A percentile compares a stretch with the other conserved stretches of the same genome.
phyloP scores from a whole-genome alignment of 768 basidiomycete species.

The Boletus subcaerulescens region DNA sequence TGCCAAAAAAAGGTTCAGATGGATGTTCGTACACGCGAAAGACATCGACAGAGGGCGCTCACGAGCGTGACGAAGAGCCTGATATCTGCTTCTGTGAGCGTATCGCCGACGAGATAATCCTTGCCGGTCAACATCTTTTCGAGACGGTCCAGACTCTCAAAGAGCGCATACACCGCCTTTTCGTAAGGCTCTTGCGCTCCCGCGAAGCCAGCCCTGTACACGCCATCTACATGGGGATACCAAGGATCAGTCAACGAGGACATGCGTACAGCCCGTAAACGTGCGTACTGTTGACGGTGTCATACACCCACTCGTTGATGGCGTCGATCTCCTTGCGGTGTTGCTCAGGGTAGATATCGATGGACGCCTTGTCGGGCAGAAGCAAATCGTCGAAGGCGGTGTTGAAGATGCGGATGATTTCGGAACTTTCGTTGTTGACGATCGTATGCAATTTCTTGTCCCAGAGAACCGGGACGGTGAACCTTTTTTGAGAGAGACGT shows the following conservation, averaged over 20 bases:
- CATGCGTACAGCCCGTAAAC: conserved; percentile 11
- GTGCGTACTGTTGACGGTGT: conserved; percentile 73
- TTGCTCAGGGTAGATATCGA: conserved; percentile 78
- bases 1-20: conserved; percentile 21
- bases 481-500: conserved; percentile 36
- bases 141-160: conserved; percentile 74
- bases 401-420: conserved; percentile 95
- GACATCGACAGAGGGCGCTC: conserved; percentile 21
- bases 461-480: conserved; percentile 91
- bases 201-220: conserved; percentile 90
- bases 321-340: conserved; percentile 76
- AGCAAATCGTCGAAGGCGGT: conserved; percentile 74
- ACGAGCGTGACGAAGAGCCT: conserved; percentile 94
- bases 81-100: conserved; percentile 79
- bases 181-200: conserved; percentile 78
- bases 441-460: conserved; percentile 85
- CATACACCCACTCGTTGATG: conserved; percentile 84
- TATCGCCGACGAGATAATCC: conserved; percentile 80
- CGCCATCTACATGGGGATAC: conserved; percentile 52
- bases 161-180: conserved; percentile 68
- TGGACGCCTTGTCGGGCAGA: conserved; percentile 56
- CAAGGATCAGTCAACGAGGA: background rate
- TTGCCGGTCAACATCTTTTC: conserved; percentile 77
- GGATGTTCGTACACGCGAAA: background rate
- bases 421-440: conserved; percentile 94